Conservation (phyloP, 805 yeast species). For the Metschnikowia bowlesiae region DNA sequence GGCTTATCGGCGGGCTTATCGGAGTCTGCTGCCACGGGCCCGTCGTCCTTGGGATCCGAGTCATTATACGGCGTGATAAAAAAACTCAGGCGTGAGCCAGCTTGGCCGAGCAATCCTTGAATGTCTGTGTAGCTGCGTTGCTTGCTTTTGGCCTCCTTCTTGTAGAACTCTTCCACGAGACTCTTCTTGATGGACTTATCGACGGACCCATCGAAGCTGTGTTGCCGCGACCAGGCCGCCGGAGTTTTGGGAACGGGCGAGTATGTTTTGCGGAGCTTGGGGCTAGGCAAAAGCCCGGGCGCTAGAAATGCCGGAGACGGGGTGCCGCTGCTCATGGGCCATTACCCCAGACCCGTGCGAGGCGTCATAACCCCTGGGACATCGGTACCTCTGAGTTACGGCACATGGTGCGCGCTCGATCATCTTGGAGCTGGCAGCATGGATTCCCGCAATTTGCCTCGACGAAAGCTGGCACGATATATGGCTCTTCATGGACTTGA, state of each 20-base stretch:
- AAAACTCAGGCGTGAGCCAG: not conserved
- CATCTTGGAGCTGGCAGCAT: no score
- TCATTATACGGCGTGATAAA: not conserved
- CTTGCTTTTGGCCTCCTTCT: slow-evolving; percentile 17
- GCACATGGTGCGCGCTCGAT: not conserved
- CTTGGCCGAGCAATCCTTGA: not conserved
- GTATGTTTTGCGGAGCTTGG: not conserved
- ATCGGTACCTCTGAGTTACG: not conserved
- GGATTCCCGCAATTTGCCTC: no score
- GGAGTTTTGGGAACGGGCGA: slow-evolving; percentile 1
- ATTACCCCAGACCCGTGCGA: not conserved
- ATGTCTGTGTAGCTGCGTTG: slow-evolving; percentile 3
- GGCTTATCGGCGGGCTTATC: not conserved
- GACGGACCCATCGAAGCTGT: not conserved
- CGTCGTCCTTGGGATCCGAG: not conserved
- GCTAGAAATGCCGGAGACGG: not conserved
- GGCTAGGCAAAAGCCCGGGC: slow-evolving; percentile 2
- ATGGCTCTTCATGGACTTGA: no score
- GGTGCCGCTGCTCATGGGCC: slow-evolving; percentile 1
- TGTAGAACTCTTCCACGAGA: slow-evolving; percentile 40
- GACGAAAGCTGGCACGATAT: no score
- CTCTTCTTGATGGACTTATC: slow-evolving; percentile 24
- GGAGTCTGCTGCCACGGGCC: not conserved
- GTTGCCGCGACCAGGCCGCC: not conserved
- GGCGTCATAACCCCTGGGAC: not conserved